These are phyloP conservation scores for Ploettnerulaceae sp. DNA, from an alignment of 2,329 filamentous ascomycete genomes.

Conservation along the genomic window DNA sequence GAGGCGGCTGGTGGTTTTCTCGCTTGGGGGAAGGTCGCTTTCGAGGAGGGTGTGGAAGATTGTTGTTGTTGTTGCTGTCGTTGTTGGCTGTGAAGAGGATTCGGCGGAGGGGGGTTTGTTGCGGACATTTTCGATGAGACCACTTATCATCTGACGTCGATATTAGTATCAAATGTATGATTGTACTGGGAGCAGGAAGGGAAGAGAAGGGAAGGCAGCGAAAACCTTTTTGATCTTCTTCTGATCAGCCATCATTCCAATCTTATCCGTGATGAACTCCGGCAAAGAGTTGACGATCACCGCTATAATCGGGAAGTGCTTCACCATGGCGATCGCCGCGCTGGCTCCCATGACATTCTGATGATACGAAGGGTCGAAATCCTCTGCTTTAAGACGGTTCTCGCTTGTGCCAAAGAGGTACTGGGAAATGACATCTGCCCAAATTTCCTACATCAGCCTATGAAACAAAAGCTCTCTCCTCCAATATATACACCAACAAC, in stretches of 20 bases:
- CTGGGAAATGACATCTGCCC: constrained; percentile 26
- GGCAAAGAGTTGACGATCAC: neutral
- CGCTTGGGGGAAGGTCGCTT: constrained; percentile 31
- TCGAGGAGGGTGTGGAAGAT: constrained; percentile 23
- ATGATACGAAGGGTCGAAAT: constrained; percentile 20
- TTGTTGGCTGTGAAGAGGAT: no score
- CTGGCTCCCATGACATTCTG: neutral
- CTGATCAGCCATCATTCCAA: constrained; percentile 7
- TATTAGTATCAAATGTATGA: no score
- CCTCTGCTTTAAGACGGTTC: constrained; percentile 11
- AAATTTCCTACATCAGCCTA: neutral
- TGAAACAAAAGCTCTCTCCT: neutral
- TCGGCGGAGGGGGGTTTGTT: constrained; percentile 16
- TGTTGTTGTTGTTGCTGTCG: neutral
- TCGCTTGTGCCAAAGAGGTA: constrained; percentile 24
- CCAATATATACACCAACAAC: neutral
- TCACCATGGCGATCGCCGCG: neutral
- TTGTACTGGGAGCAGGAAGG: no score
- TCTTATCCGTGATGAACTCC: neutral
- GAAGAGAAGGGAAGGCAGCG: neutral
- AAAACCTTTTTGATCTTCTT: constrained; percentile 5
- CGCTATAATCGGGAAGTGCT: constrained; percentile 9
- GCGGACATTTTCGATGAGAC: constrained; percentile 5
- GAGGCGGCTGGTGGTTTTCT: constrained; percentile 34
- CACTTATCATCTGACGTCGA: neutral